A percentile compares a stretch with the other conserved stretches of the same genome.
Conservation (phyloP, 148 eudicot genomes). For the Drosera capensis region DNA sequence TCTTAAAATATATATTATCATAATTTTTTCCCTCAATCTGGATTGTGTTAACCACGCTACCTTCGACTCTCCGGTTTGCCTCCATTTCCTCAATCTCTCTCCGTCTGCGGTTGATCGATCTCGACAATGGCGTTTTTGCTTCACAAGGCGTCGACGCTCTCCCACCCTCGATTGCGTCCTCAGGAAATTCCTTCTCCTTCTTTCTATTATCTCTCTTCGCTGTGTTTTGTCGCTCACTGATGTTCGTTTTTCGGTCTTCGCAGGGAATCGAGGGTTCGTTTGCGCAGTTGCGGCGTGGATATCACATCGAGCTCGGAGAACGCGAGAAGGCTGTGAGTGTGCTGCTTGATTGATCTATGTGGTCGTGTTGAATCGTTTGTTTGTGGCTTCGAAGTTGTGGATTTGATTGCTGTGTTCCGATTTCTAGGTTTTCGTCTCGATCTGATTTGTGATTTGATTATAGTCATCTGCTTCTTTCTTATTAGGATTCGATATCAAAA, state of each 20-base stretch:
- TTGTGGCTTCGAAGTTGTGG: too few species aligned
- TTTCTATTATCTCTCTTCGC: background rate
- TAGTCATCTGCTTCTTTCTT: too few species aligned
- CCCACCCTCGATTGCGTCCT: conserved; percentile 1
- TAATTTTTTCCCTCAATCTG: too few species aligned
- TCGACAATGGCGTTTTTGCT: conserved; percentile 1
- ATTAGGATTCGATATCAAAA: too few species aligned
- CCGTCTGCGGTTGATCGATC: background rate
- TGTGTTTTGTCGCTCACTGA: background rate
- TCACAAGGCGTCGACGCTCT: background rate
- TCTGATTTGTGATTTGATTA: too few species aligned
- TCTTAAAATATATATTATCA: too few species aligned
- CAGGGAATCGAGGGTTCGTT: conserved; percentile 17
- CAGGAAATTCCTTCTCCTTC: background rate
- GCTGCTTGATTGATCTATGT: conserved; percentile 3
- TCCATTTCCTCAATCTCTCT: background rate
- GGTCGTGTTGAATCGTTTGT: too few species aligned
- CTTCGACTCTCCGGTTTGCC: background rate
- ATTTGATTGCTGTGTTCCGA: too few species aligned
- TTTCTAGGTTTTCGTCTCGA: too few species aligned
- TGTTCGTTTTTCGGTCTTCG: background rate
- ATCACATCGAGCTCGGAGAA: conserved; percentile 56
- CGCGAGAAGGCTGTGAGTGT: conserved; percentile 81
- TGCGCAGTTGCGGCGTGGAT: conserved; percentile 26
- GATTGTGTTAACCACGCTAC: background rate